phyloP scores from a whole-genome alignment of 441 rosid species.

The Rhodomyrtus psidioides region DNA sequence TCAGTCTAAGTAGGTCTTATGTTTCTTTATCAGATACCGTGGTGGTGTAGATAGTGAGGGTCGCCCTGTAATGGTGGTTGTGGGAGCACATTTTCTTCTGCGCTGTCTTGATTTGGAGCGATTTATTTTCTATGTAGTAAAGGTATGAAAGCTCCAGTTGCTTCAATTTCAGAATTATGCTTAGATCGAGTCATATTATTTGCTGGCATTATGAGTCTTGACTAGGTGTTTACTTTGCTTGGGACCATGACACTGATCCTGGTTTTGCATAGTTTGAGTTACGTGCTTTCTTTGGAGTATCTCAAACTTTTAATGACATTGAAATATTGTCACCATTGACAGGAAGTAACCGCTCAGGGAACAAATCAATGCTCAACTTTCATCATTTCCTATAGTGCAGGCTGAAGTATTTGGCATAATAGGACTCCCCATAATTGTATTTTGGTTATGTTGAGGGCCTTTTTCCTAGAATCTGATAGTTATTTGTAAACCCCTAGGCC shows the following conservation, averaged over 20 bases:
- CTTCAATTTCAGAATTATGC: neutral
- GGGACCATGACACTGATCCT: neutral
- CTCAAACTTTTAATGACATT: neutral
- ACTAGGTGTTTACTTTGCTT: neutral
- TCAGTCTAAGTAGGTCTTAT: neutral
- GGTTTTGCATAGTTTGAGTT: neutral
- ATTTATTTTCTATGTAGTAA: conserved; percentile 71
- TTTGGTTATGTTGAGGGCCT: neutral
- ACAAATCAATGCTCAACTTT: neutral
- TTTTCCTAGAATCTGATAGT: neutral
- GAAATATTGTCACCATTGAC: neutral
- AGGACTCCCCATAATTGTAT: neutral
- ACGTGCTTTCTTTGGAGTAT: neutral
- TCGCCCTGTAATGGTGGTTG: conserved; percentile 93
- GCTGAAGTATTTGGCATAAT: neutral
- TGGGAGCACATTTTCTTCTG: conserved; percentile 95
- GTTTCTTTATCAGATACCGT: conserved; percentile 57
- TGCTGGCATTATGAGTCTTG: neutral
- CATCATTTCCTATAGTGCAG: neutral
- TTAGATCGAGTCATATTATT: neutral
- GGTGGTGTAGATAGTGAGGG: conserved; percentile 98
- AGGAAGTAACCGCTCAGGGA: neutral
- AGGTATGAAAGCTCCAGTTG: conserved; percentile 33
- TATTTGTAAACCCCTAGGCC: neutral
- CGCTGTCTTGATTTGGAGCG: conserved; percentile 95